Evolutionary conservation across 257 asterid species (phyloP).

Genomic region (Capsicum baccatum): DNA sequence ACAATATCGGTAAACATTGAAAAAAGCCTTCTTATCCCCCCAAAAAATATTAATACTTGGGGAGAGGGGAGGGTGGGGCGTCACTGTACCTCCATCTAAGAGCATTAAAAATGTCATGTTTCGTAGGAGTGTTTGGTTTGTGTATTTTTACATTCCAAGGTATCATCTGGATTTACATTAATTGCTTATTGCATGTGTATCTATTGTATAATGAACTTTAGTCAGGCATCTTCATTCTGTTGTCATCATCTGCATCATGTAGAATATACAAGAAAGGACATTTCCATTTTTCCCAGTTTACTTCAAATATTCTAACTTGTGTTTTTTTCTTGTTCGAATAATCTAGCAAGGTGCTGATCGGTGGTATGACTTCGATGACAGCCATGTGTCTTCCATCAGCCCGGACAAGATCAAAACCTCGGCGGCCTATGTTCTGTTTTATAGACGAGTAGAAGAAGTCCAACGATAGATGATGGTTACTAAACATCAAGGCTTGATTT

Average conservation of each 20-base stretch:
- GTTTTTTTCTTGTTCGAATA: slow-evolving; percentile 20
- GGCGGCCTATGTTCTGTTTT: slow-evolving; percentile 85
- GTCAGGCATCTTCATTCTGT: slow-evolving; percentile 9
- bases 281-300: not conserved
- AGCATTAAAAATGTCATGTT: not conserved
- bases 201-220: not conserved
- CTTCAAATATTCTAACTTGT: slow-evolving; percentile 27
- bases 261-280: not conserved
- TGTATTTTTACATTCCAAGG: not conserved
- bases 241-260: slow-evolving; percentile 4
- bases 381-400: slow-evolving; percentile 70
- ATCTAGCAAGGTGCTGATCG: slow-evolving; percentile 79
- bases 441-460: slow-evolving; percentile 73
- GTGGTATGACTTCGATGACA: slow-evolving; percentile 94
- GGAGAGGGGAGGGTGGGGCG: not conserved
- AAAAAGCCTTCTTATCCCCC: not conserved
- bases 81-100: not conserved
- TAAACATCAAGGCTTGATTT: slow-evolving; percentile 37
- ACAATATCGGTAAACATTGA: not conserved
- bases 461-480: slow-evolving; percentile 43
- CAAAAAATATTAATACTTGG: not conserved
- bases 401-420: slow-evolving; percentile 87
- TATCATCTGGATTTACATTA: not conserved
- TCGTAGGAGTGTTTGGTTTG: not conserved
- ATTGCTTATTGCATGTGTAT: not conserved